Evolutionary conservation across 2,329 filamentous ascomycete genomes (phyloP), one percentile per base, ranked within the genome.

Genomic region (Ambrosiella xylebori): DNA sequence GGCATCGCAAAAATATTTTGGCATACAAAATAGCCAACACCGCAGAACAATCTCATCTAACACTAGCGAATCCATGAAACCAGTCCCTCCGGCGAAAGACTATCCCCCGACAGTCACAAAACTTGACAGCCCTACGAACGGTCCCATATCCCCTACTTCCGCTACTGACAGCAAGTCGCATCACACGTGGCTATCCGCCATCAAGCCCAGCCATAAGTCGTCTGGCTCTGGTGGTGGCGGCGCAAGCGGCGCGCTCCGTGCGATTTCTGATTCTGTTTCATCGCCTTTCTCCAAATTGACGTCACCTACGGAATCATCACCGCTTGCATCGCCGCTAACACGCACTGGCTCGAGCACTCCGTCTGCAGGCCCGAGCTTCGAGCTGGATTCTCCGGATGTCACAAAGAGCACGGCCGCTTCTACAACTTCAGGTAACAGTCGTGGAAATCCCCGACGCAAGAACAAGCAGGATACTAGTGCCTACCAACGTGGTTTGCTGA

Each of bases 381-480:
- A 94, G 55, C 76, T 90, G 1, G 87, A 91, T 56, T 88, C 85
- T 47, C 79, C 82, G 0, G 84, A 85, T 64, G 72, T 75, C 0
- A 75, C 78, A 53, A 82, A 79, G 67, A 79, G 74, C 61, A 49
- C 54, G 0, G 60, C 52, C 11, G 73, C 75, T 1, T 67, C 70
- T 5, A 68, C 71, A 3, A 76, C 77, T 2, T 69, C 74, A 2
- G 76, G 71, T 67, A 71, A 74, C 66, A 70, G 72, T 65, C 73
- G 70, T 63, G 47, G 54, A 19, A 60, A 61, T 39, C 50, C 57
- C 58, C 73, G 76, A 65, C 77, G 84, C 77, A 90, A 91, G 70
- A 81, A 82, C 56, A 98, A 98, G 73, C 94, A 97, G 68, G 84
- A 88, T 59, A 98, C 93, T 0, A 96, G 90, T 65, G 93, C 93